Evolutionary conservation across 1,284 basidiomycete species (phyloP).

Genomic region (Microbotryum lychnidis-dioicae): DNA sequence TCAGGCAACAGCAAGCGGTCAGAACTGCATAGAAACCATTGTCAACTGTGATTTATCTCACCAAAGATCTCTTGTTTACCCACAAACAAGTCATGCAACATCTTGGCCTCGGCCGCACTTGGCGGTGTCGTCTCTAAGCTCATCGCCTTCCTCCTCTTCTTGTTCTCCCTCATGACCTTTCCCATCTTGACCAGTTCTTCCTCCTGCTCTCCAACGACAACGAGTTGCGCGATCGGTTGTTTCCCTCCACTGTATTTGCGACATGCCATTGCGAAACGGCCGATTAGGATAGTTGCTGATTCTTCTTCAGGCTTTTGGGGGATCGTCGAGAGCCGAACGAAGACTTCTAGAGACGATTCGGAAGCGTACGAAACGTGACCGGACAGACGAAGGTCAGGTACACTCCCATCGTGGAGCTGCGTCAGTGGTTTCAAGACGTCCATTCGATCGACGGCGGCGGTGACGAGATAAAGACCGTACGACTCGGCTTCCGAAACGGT

Average conservation of each 20-base stretch:
- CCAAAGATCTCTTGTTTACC: conserved; percentile 14
- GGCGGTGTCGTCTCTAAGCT: conserved; percentile 36
- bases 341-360: conserved; percentile 40
- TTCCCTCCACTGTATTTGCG: conserved; percentile 33
- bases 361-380: conserved; percentile 34
- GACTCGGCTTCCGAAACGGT: conserved; percentile 29
- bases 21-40: too few relatives aligned
- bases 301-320: conserved; percentile 22
- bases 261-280: conserved; percentile 41
- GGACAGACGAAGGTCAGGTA: conserved; percentile 33
- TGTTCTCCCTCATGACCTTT: conserved; percentile 29
- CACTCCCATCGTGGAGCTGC: conserved; percentile 31
- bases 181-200: conserved; percentile 37
- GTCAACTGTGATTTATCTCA: neutral
- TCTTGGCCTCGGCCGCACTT: conserved; percentile 35
- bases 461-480: conserved; percentile 40
- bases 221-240: conserved; percentile 35
- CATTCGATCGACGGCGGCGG: conserved; percentile 40
- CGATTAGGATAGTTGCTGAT: conserved; percentile 37
- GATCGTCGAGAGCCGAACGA: conserved; percentile 39
- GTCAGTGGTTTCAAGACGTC: conserved; percentile 32
- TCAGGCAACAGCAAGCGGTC: too few relatives aligned
- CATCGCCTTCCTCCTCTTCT: conserved; percentile 12
- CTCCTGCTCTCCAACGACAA: conserved; percentile 35
- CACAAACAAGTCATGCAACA: conserved; percentile 38